These are phyloP conservation scores for Colletotrichum tropicicola DNA, from an alignment of 2,329 filamentous ascomycete species.

Conservation along the genomic window DNA sequence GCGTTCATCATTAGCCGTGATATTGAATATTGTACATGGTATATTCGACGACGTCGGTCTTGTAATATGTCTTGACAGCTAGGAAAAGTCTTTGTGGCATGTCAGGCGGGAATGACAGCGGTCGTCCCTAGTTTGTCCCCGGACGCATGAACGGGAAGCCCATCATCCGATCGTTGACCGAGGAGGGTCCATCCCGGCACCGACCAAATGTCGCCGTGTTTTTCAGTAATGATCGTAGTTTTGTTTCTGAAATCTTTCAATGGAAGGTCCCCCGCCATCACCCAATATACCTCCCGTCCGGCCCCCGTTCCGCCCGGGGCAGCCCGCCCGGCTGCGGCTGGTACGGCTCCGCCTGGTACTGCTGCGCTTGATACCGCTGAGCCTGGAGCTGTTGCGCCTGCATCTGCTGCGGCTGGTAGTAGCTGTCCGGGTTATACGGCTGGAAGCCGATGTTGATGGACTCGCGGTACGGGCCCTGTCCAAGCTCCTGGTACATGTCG, in stretches of 20 bases:
- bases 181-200: background rate
- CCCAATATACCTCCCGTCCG: slow-evolving; percentile 24
- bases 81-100: background rate
- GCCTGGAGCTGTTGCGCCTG: background rate
- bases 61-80: background rate
- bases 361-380: background rate
- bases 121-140: background rate
- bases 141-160: background rate
- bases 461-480: slow-evolving; percentile 20
- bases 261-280: background rate
- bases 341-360: background rate
- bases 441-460: slow-evolving; percentile 25
- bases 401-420: background rate
- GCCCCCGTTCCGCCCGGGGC: slow-evolving; percentile 21
- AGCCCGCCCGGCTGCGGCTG: slow-evolving; percentile 11
- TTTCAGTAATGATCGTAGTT: background rate
- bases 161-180: background rate
- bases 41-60: background rate
- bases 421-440: slow-evolving; percentile 10
- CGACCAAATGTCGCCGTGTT: background rate
- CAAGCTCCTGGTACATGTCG: slow-evolving; percentile 17
- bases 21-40: slow-evolving; percentile 2
- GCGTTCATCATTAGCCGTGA: background rate
- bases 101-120: background rate
- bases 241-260: background rate